phyloP scores from a whole-genome alignment of 352 stramenopile species.

The Globisporangium rhizosaccharum region DNA sequence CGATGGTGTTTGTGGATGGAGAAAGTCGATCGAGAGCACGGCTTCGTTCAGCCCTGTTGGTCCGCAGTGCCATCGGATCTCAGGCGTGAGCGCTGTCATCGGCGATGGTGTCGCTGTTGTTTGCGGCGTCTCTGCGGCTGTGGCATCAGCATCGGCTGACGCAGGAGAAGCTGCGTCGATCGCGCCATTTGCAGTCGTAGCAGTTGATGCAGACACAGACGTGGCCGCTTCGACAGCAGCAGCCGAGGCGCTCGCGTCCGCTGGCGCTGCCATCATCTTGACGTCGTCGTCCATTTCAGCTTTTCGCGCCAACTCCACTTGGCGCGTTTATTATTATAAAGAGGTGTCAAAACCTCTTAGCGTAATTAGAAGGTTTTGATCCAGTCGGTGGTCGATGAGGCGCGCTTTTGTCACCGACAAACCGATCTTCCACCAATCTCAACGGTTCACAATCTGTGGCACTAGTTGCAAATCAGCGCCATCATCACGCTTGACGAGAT shows the following conservation, averaged over 20 bases:
- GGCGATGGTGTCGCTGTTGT: constrained; percentile 3
- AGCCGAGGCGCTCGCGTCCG: neutral
- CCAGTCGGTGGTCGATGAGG: neutral
- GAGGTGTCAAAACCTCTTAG: neutral
- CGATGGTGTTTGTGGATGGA: constrained; percentile 18
- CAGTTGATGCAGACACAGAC: no score
- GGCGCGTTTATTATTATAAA: neutral
- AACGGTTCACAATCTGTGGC: neutral
- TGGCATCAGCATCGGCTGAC: neutral
- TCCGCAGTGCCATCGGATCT: constrained; percentile 85
- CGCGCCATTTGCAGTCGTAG: neutral
- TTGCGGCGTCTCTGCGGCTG: neutral
- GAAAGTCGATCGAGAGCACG: constrained; percentile 79
- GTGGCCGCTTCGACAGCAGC: neutral
- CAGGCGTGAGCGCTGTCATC: constrained; percentile 64
- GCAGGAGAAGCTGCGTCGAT: neutral
- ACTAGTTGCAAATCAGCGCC: neutral
- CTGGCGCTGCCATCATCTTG: neutral
- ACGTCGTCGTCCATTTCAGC: neutral
- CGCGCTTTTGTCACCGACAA: neutral
- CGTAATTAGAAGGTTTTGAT: neutral
- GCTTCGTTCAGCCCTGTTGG: constrained; percentile 86
- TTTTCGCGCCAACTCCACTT: neutral
- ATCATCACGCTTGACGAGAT: no score
- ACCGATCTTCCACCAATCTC: neutral